Percentiles rank a stretch among this genome's conserved stretches.
Conservation (phyloP, 1,139 yeast genomes). For the Lodderomyces elongisporus region DNA sequence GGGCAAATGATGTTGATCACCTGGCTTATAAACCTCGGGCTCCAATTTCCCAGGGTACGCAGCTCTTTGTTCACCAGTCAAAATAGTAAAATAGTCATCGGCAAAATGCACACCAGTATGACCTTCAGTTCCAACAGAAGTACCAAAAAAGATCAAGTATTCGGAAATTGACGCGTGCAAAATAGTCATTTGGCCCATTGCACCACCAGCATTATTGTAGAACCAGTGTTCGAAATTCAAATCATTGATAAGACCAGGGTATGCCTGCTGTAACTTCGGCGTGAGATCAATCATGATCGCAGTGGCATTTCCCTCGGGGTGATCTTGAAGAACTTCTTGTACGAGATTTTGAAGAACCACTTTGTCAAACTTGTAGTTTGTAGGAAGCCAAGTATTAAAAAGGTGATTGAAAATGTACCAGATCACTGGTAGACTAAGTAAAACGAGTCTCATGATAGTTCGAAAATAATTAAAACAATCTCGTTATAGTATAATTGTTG, state of each 20-base stretch:
- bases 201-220: slow-evolving; percentile 97
- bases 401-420: slow-evolving; percentile 33
- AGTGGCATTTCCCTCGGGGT: slow-evolving; percentile 58
- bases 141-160: slow-evolving; percentile 83
- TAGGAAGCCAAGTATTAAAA: slow-evolving; percentile 65
- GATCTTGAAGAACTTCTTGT: slow-evolving; percentile 46
- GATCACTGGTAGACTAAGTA: slow-evolving; percentile 1
- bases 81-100: slow-evolving; percentile 90
- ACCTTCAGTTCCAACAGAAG: slow-evolving; percentile 91
- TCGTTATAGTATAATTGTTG: too few species aligned
- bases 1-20: slow-evolving; percentile 72
- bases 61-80: slow-evolving; percentile 74
- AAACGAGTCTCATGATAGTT: not conserved
- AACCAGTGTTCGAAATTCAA: slow-evolving; percentile 82
- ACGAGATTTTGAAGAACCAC: slow-evolving; percentile 44
- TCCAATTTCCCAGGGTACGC: slow-evolving; percentile 56
- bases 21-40: slow-evolving; percentile 71
- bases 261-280: slow-evolving; percentile 52
- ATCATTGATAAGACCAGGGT: slow-evolving; percentile 62
- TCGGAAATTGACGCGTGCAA: slow-evolving; percentile 94
- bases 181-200: slow-evolving; percentile 96
- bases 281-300: slow-evolving; percentile 60
- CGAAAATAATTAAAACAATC: too few species aligned
- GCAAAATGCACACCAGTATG: slow-evolving; percentile 95
- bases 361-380: slow-evolving; percentile 54